Percentiles rank a stretch among this genome's conserved stretches.
Evolutionary conservation across 805 yeast genomes (phyloP).

Genomic region (Ogataea ramenticola): DNA sequence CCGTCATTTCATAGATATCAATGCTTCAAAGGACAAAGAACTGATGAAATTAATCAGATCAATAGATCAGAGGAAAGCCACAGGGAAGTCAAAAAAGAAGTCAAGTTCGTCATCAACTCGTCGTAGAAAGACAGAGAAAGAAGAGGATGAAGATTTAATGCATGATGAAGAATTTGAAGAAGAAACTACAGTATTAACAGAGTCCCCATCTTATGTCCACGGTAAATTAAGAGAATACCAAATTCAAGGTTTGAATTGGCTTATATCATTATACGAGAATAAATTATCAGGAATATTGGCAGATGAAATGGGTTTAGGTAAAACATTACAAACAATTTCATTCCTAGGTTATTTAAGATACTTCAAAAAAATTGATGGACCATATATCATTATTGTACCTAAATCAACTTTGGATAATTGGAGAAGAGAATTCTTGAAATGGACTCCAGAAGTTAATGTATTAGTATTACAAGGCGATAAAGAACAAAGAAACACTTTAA

Average conservation of each 20-base stretch:
- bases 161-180: constrained; percentile 70
- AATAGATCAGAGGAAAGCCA: constrained; percentile 43
- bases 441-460: constrained; percentile 93
- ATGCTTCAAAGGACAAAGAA: constrained; percentile 70
- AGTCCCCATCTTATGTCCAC: constrained; percentile 70
- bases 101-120: constrained; percentile 26
- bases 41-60: constrained; percentile 55
- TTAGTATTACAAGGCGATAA: constrained; percentile 85
- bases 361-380: constrained; percentile 74
- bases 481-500: constrained; percentile 60
- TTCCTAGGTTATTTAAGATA: constrained; percentile 85
- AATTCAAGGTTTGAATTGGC: constrained; percentile 93
- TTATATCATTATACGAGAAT: constrained; percentile 81
- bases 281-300: constrained; percentile 89
- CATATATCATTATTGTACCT: constrained; percentile 87
- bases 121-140: constrained; percentile 85
- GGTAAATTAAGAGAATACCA: constrained; percentile 88
- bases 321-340: constrained; percentile 90
- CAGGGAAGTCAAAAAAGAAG: constrained; percentile 22
- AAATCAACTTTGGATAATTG: constrained; percentile 94
- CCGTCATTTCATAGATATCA: constrained; percentile 77
- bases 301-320: constrained; percentile 98
- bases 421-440: constrained; percentile 87
- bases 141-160: constrained; percentile 89
- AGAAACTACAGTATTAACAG: constrained; percentile 69